phyloP scores from a whole-genome alignment of 306 rosid genomes.

The Carpinus fangiana region DNA sequence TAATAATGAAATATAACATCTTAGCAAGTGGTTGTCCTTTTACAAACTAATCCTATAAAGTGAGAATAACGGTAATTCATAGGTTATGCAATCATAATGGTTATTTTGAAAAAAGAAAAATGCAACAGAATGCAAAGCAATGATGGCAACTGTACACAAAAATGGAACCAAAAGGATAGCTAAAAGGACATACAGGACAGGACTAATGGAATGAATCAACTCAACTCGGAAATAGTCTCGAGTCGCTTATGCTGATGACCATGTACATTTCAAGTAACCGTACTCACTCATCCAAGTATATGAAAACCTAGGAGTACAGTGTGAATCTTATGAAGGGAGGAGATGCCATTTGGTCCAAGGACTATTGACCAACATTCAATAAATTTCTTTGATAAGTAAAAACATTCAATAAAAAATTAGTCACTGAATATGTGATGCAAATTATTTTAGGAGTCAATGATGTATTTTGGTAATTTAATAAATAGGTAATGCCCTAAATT shows the following conservation, averaged over 20 bases:
- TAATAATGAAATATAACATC: background rate
- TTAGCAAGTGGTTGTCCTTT: background rate
- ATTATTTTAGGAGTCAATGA: no score
- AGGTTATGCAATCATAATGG: background rate
- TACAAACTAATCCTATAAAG: no score
- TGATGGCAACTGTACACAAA: background rate
- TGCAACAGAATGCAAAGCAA: background rate
- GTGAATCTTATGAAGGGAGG: background rate
- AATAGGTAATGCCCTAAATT: no score
- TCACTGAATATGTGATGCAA: no score
- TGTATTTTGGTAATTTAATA: no score
- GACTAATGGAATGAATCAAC: background rate
- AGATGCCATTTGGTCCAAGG: background rate
- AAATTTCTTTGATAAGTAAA: no score
- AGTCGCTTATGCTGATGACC: background rate
- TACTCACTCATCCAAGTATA: background rate
- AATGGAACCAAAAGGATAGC: background rate
- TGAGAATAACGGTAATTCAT: no score
- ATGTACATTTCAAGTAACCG: background rate
- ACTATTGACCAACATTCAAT: no score
- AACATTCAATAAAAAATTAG: no score
- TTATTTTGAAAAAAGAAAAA: background rate
- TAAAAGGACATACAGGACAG: background rate
- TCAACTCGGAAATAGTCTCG: background rate
- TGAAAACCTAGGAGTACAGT: background rate